A percentile compares a stretch with the other conserved stretches of the same genome.
Evolutionary conservation across 2,329 filamentous ascomycete genomes (phyloP).

Genomic region (Colletotrichum musicola): DNA sequence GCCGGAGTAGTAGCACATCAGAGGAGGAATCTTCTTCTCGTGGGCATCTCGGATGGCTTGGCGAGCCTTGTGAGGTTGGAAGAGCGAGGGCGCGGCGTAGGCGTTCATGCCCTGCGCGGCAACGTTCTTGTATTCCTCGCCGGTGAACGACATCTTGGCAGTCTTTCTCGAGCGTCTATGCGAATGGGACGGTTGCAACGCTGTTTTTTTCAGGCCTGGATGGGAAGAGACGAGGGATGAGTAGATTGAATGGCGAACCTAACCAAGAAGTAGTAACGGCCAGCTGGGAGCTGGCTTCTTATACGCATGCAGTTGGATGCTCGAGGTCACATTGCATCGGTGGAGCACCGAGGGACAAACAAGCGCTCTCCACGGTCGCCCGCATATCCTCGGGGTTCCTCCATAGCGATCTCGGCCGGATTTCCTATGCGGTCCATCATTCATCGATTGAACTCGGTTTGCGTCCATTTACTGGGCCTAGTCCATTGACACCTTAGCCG

Average conservation of each 20-base stretch:
- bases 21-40: conserved; percentile 57
- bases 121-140: conserved; percentile 37
- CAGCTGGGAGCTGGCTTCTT: conserved; percentile 4
- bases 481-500: neutral
- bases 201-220: neutral
- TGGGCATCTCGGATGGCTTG: conserved; percentile 61
- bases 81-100: conserved; percentile 58
- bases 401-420: conserved; percentile 1
- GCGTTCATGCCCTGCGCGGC: conserved; percentile 49
- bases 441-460: too few species aligned
- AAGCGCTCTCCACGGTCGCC: neutral
- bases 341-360: conserved; percentile 11
- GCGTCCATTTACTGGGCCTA: too few species aligned
- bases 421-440: neutral
- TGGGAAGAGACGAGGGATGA: neutral
- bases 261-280: neutral
- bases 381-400: conserved; percentile 1
- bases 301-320: conserved; percentile 11
- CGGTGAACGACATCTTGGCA: conserved; percentile 28
- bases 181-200: too few species aligned
- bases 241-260: neutral
- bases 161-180: neutral
- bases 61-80: conserved; percentile 59
- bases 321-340: conserved; percentile 23
- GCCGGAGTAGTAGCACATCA: conserved; percentile 58